These are phyloP conservation scores for Ceratobasidium sp. DNA, from an alignment of 1,284 basidiomycete genomes.

Conservation along the genomic window DNA sequence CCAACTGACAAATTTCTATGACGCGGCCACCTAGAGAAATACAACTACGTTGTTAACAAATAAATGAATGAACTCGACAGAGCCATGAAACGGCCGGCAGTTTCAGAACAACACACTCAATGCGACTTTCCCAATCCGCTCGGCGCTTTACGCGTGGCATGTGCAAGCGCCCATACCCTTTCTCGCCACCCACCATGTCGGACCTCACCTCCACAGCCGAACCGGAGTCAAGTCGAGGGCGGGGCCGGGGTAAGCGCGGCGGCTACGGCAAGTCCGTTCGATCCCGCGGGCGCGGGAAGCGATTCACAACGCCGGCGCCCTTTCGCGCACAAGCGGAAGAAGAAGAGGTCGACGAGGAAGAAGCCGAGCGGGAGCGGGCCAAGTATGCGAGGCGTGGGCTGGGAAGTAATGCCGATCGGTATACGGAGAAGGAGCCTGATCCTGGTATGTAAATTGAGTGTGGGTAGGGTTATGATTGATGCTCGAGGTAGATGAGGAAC, in stretches of 20 bases:
- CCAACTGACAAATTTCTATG: no score
- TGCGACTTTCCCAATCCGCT: no score
- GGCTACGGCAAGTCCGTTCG: conserved; percentile 30
- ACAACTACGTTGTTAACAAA: no score
- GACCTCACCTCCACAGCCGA: not conserved
- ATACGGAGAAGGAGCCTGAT: conserved; percentile 61
- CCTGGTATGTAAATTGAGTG: conserved; percentile 57
- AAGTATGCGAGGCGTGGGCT: conserved; percentile 65
- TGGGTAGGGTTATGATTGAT: conserved; percentile 4
- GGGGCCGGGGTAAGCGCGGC: conserved; percentile 35
- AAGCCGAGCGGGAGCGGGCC: conserved; percentile 24
- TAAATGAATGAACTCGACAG: no score
- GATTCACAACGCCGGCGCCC: conserved; percentile 35
- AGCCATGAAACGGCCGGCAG: no score
- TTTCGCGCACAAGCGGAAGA: conserved; percentile 29
- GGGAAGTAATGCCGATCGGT: conserved; percentile 72
- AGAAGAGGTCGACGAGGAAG: conserved; percentile 32
- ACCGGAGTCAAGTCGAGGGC: not conserved
- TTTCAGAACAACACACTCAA: no score
- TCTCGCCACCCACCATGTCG: conserved; percentile 24
- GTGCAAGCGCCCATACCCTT: not conserved
- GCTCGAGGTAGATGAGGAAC: conserved; percentile 57
- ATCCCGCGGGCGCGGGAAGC: conserved; percentile 26
- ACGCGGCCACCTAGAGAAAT: no score
- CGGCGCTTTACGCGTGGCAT: no score